Conservation (phyloP, 805 yeast species). For the Saccharomycopsis fermentans region DNA sequence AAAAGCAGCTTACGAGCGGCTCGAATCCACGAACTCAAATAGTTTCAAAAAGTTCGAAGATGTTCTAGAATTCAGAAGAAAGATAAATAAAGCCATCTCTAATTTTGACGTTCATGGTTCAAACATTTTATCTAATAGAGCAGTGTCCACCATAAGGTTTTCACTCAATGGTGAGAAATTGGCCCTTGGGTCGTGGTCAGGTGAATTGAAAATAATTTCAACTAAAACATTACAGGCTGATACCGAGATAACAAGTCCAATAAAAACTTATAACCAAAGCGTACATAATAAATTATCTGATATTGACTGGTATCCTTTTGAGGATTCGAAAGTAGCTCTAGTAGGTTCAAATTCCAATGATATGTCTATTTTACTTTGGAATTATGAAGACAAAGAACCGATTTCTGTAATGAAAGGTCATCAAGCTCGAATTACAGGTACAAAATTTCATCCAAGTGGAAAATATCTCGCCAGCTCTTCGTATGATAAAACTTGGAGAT, state of each 20-base stretch:
- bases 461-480: slow-evolving; percentile 58
- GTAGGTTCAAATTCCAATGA: slow-evolving; percentile 40
- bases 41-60: slow-evolving; percentile 30
- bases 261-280: slow-evolving; percentile 26
- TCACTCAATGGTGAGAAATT: slow-evolving; percentile 31
- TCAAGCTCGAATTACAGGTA: slow-evolving; percentile 45
- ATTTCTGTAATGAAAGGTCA: slow-evolving; percentile 32
- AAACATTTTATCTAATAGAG: slow-evolving; percentile 59
- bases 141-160: slow-evolving; percentile 49
- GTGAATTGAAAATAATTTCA: slow-evolving; percentile 46
- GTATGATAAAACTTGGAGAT: slow-evolving; percentile 76
- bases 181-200: slow-evolving; percentile 81
- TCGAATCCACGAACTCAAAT: slow-evolving; percentile 27
- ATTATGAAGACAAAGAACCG: slow-evolving; percentile 20
- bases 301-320: slow-evolving; percentile 48
- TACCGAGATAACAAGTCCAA: slow-evolving; percentile 19
- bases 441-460: slow-evolving; percentile 58
- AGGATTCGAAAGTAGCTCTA: slow-evolving; percentile 19
- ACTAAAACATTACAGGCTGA: slow-evolving; percentile 28
- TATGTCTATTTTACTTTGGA: slow-evolving; percentile 31
- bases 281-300: slow-evolving; percentile 64
- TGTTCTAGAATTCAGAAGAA: slow-evolving; percentile 39
- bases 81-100: slow-evolving; percentile 26
- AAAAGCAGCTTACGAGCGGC: background rate
- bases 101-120: slow-evolving; percentile 44